Evolutionary conservation across 2,329 filamentous ascomycete genomes (phyloP), one percentile per base, ranked within the genome.

Genomic region (Simplicillium sp.): DNA sequence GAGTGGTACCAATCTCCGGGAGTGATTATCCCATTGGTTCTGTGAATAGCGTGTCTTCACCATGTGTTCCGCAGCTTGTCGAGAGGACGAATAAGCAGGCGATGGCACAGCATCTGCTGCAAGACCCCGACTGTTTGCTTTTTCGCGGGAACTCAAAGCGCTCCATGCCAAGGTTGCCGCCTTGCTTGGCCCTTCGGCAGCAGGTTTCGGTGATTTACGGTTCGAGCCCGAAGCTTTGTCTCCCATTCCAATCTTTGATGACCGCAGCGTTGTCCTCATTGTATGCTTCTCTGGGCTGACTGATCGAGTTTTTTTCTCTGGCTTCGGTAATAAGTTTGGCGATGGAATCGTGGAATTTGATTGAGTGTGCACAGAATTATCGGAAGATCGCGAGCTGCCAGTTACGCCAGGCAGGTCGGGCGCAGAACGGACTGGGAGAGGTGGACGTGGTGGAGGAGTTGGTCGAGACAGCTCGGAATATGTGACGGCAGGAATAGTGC

Each of bases 401-500:
- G 65, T 63, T 17, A 64, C 56, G 13, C 65, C 58, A 33, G 66
- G 61, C 28, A 60, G 59, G 33, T 76, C 73, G 0, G 71, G 74
- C 39, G 70, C 75, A 54, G 65, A 68, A 58, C 67, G 72, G 40
- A 58, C 62, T n/a, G 75, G 71, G 33, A 74, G 57, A 1, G 72
- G 68, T 18, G 77, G 75, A 17, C 84, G 70, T 37, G 72, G 64
- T 11, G 79, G 70, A 9, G 78, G 63, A 11, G 64, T 54, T 11
- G 84, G 84, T 42, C 80, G 78, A n/a, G 84, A 83, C n/a, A 94
- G 68, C 50, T 94, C 83, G 4, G 80, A 75, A 56, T 94, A 94
- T 44, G 73, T 80, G 37, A 89, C 76, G 7, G 85, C 83, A 36
- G 86, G 87, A 47, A 95, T 82, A 2, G 86, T 92, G 11, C 87